Conservation (phyloP, 1,284 basidiomycete species). For the Fistulina hepatica region DNA sequence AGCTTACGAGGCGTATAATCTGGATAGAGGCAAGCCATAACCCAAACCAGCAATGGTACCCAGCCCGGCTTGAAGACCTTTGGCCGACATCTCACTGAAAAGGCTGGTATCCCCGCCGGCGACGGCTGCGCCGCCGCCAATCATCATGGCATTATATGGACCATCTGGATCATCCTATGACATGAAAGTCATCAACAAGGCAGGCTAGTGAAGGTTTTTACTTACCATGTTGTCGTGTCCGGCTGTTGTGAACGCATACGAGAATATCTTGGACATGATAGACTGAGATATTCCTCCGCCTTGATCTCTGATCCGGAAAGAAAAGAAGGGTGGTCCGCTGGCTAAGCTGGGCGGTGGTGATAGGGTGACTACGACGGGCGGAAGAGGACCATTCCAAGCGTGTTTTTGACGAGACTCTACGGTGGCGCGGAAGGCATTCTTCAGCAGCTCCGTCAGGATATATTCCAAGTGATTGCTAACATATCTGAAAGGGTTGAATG, state of each 20-base stretch:
- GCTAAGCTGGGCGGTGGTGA: constrained; percentile 42
- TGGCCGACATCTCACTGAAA: constrained; percentile 66
- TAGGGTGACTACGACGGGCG: constrained; percentile 66
- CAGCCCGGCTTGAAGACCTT: constrained; percentile 58
- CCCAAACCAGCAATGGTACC: constrained; percentile 78
- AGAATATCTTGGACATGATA: constrained; percentile 74
- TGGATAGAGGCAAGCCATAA: constrained; percentile 79
- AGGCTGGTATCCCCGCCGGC: constrained; percentile 43
- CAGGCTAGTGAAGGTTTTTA: constrained; percentile 31
- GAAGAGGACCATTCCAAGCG: constrained; percentile 28
- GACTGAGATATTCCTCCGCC: constrained; percentile 74
- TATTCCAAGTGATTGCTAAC: constrained; percentile 87
- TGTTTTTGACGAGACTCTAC: constrained; percentile 44
- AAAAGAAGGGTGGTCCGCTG: constrained; percentile 52
- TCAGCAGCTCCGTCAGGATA: constrained; percentile 76
- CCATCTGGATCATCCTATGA: no score
- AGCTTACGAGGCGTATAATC: constrained; percentile 58
- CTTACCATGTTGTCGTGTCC: constrained; percentile 36
- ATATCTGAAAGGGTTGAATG: constrained; percentile 39
- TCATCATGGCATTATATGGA: constrained; percentile 62
- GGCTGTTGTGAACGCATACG: constrained; percentile 85
- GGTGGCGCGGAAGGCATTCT: constrained; percentile 85
- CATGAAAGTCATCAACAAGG: no score
- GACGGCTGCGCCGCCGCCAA: constrained; percentile 59
- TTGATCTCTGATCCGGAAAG: constrained; percentile 73